phyloP scores from a whole-genome alignment of 768 basidiomycete species.

The Russula lepida region DNA sequence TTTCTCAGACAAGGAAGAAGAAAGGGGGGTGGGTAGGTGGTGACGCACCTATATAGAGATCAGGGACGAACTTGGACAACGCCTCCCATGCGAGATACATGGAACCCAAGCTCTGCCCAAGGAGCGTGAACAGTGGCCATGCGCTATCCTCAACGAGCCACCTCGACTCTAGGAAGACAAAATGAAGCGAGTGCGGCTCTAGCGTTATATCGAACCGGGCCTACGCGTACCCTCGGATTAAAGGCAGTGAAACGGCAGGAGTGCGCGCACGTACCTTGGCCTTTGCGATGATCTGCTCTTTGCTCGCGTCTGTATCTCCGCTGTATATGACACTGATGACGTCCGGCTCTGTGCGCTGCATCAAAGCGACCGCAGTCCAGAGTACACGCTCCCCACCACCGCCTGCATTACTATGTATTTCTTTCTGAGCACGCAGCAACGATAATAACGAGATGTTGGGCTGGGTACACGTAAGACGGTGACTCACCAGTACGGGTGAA shows the following conservation, averaged over 20 bases:
- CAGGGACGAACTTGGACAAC: slow-evolving; percentile 68
- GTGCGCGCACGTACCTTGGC: slow-evolving; percentile 48
- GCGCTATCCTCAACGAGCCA: slow-evolving; percentile 67
- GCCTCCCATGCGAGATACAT: slow-evolving; percentile 81
- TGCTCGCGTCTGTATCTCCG: slow-evolving; percentile 75
- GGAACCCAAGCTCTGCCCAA: slow-evolving; percentile 87
- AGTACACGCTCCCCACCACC: slow-evolving; percentile 95
- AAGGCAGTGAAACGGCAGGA: neutral
- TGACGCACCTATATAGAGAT: slow-evolving; percentile 83
- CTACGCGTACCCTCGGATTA: slow-evolving; percentile 30
- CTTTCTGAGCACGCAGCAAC: neutral
- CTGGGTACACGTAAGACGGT: neutral
- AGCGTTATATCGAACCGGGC: slow-evolving; percentile 74
- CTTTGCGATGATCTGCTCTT: slow-evolving; percentile 71
- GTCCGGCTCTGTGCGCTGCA: slow-evolving; percentile 60
- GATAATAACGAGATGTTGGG: neutral
- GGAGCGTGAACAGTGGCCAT: slow-evolving; percentile 86
- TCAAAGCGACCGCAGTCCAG: slow-evolving; percentile 78
- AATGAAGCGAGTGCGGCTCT: slow-evolving; percentile 55
- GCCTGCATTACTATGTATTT: slow-evolving; percentile 71
- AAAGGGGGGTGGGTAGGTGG: neutral
- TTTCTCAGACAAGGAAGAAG: neutral
- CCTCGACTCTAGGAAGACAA: slow-evolving; percentile 71
- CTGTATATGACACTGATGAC: slow-evolving; percentile 78
- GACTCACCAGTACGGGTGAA: slow-evolving; percentile 91